A percentile compares a stretch with the other conserved stretches of the same genome.
These are phyloP conservation scores for Aristolochia contorta DNA, from an alignment of 164 flowering plant species.

Conservation along the genomic window DNA sequence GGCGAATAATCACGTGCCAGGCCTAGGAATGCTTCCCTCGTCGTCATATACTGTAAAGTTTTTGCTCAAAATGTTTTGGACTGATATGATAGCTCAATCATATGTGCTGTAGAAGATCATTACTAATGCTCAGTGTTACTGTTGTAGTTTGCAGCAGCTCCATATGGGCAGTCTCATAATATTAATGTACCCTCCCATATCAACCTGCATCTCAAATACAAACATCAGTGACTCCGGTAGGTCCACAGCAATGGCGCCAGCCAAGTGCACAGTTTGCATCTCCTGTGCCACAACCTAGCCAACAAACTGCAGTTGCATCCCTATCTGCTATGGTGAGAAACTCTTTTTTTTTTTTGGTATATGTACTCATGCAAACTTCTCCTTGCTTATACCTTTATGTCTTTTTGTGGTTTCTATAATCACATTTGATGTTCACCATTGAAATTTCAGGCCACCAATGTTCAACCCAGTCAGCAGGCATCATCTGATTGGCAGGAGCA, in stretches of 20 bases:
- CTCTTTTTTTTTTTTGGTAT: background rate
- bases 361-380: background rate
- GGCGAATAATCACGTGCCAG: slow-evolving; percentile 31
- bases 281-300: slow-evolving; percentile 35
- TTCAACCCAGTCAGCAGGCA: slow-evolving; percentile 23
- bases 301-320: slow-evolving; percentile 35
- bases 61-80: background rate
- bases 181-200: slow-evolving; percentile 36
- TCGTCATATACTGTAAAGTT: slow-evolving; percentile 66
- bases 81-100: background rate
- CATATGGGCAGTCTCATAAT: slow-evolving; percentile 51
- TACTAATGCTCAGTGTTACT: background rate
- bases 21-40: slow-evolving; percentile 42
- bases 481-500: slow-evolving; percentile 97
- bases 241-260: slow-evolving; percentile 66
- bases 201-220: slow-evolving; percentile 58
- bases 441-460: background rate
- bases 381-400: background rate
- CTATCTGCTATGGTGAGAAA: slow-evolving; percentile 29
- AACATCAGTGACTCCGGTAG: slow-evolving; percentile 27
- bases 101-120: background rate
- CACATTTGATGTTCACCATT: too few relatives aligned
- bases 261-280: slow-evolving; percentile 22
- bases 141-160: slow-evolving; percentile 37
- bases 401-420: too few relatives aligned